Percentiles rank a stretch among this genome's conserved stretches.
Evolutionary conservation across 257 asterid genomes (phyloP).

Genomic region (Solanum pinnatisectum): DNA sequence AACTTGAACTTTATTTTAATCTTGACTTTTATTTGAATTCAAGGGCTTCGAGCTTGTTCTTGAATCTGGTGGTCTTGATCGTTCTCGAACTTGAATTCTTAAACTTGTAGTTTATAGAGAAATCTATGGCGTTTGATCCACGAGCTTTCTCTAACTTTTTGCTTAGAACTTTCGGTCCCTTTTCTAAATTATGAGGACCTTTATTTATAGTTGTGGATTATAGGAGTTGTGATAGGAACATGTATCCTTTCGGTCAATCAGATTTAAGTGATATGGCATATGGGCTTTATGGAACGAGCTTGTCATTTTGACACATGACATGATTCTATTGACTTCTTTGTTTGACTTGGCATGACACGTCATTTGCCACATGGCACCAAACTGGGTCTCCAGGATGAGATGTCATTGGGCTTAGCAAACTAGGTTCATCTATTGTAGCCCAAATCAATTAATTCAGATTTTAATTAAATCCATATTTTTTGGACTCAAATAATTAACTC

Average conservation of each 20-base stretch:
- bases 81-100: background rate
- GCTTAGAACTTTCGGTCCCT: background rate
- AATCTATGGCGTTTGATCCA: background rate
- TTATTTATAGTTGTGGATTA: background rate
- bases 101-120: background rate
- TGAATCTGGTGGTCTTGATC: background rate
- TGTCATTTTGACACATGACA: background rate
- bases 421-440: background rate
- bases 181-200: background rate
- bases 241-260: background rate
- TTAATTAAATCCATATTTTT: no score
- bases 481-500: background rate
- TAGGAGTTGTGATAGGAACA: background rate
- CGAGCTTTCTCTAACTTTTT: background rate
- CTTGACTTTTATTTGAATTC: background rate
- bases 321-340: background rate
- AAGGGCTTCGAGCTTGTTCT: background rate
- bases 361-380: background rate
- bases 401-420: background rate
- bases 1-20: background rate
- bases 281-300: background rate
- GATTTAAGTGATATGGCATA: background rate
- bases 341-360: background rate
- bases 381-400: background rate
- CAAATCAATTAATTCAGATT: background rate